Evolutionary conservation across 306 rosid species (phyloP), one percentile per base, ranked within the genome.

Genomic region (Pueraria montana): DNA sequence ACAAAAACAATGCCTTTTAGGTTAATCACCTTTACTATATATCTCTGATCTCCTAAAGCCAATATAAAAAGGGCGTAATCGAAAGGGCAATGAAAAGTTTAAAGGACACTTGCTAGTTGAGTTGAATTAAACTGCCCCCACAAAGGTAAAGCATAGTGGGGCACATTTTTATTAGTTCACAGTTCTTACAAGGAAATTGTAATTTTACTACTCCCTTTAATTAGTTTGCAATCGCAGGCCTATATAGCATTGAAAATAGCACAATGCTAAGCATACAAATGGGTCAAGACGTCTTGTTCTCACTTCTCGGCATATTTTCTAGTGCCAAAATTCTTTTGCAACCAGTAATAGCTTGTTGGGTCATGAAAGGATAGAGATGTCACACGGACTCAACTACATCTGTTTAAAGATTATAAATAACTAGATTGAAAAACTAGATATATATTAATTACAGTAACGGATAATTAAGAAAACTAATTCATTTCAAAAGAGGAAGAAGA

Each of bases 241-340:
- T 86, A 89, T 75, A 77, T 71, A 84, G 76, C 97, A 87, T 93
- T 84, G 95, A 94, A 92, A 90, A 91, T 80, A 86, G 62, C 95
- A 87, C 80, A 86, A 18, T 48, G 77, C 87, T 72, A 87, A 91
- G 90, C 87, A 88, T 66, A 65, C 88, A 88, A 86, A 79, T 87
- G 68, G 89, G 89, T 86, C 92, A 89, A 86, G 87, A 87, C 82
- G 72, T 83, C 55, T 85, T 81, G 76, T 73, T 86, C 89, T 89
- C n/a, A n/a, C n/a, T n/a, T 89, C 80, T 81, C 72, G 64, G 84
- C 91, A 83, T 83, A 18, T 27, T 27, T 78, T 78, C 80, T 82
- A 74, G 76, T 83, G 72, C 77, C 86, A 70, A 46, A 18, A n/a
- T n/a, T n/a, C n/a, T n/a, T n/a, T n/a, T n/a, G n/a, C n/a, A n/a